Base-by-base conservation (phyloP, 2,329 filamentous ascomycete species). In the Sarocladiaceae sp. region DNA sequence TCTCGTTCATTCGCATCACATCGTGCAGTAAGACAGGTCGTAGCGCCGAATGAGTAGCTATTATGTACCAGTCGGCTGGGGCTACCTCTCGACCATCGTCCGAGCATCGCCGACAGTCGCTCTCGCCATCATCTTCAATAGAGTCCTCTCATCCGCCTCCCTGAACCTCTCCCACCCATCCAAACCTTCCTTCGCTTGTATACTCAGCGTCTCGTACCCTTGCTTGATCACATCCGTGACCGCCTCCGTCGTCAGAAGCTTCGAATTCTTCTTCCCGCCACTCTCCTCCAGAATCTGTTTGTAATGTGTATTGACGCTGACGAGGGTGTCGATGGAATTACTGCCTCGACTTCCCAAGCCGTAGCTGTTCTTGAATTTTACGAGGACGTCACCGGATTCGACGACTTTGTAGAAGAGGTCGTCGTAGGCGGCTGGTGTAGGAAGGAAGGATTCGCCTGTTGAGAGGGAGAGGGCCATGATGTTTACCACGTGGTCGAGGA, bases 351-450 rank as follows among this genome's bases (percentile, higher is more conserved):
- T 80, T 2, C 71, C 73, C 15, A 87, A 69, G 4, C 73, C 71
- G 67, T 94, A 97, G 10, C 82, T 86, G 56, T 91, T 83, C 36
- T 90, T 83, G 71, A 97, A 96, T 63, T 89, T 90, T 28, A 79
- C 73, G 20, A 97, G 78, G 12, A 90, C 80, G 47, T 96, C 90
- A 11, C 92, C 90, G 2, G 87, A 88, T 69, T 99, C 94, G 23
- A 97, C 91, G 2, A 97, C 81, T 71, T 99, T 99, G 80, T 99
- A 99, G 72, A 99, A 97, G 0, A 99, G 77, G 63, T 99, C 94
- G 62, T 99, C 94, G 68, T 97, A 97, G 2, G 90, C 86, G 17
- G 88, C 82, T 1, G 91, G 86, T 26, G 88, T 89, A 0, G 93
- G 94, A 7, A 99, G 78, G 69, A 99, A 97, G 2, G 88, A 85